Evolutionary conservation across 1,284 basidiomycete species (phyloP).

Genomic region (Fomitiporia mediterranea): DNA sequence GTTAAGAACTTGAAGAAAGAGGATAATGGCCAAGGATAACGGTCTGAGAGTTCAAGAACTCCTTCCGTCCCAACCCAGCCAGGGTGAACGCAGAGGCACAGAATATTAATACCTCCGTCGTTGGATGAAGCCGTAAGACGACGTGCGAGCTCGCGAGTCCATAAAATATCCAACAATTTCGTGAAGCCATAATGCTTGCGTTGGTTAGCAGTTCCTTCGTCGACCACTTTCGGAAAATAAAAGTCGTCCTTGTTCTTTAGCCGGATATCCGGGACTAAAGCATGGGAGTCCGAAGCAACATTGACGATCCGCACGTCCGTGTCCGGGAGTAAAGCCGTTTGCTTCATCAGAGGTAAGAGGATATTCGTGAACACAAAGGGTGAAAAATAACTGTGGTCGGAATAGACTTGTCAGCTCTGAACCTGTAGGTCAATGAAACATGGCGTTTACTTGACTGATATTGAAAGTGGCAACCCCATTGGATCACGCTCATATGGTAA

Average conservation of each 20-base stretch:
- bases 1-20: neutral
- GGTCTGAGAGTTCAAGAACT: neutral
- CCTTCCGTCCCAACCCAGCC: constrained; percentile 13
- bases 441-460: neutral
- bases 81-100: constrained; percentile 21
- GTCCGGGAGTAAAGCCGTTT: neutral
- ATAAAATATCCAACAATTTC: constrained; percentile 12
- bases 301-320: constrained; percentile 7
- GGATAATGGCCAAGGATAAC: neutral
- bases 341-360: neutral
- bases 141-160: constrained; percentile 21
- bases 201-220: no score
- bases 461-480: no score
- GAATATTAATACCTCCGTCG: constrained; percentile 8
- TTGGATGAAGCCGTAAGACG: neutral
- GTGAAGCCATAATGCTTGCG: neutral
- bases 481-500: no score
- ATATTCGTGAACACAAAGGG: constrained; percentile 5
- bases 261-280: neutral
- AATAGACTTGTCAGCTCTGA: neutral
- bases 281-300: neutral
- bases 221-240: neutral
- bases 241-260: constrained; percentile 3
- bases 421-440: neutral
- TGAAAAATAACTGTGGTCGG: neutral